Conservation (phyloP, 2,329 filamentous ascomycete genomes). For the Xylariaceae sp. region DNA sequence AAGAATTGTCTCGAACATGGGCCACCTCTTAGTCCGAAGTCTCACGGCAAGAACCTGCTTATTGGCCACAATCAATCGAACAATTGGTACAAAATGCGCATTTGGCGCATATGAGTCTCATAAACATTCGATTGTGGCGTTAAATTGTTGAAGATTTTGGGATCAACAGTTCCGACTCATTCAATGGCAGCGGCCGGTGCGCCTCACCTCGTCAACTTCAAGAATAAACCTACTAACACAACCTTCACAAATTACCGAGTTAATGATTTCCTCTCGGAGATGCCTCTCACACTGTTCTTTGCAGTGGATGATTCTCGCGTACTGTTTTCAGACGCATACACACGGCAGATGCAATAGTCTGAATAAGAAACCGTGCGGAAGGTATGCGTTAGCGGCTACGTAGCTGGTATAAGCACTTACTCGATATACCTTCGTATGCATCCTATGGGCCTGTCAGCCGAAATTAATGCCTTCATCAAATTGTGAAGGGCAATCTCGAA, state of each 20-base stretch:
- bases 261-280: background rate
- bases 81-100: too few relatives aligned
- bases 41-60: too few relatives aligned
- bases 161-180: too few relatives aligned
- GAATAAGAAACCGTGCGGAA: background rate
- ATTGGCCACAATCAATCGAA: too few relatives aligned
- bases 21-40: too few relatives aligned
- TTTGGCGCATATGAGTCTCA: too few relatives aligned
- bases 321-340: background rate
- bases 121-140: too few relatives aligned
- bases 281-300: background rate
- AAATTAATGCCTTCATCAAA: background rate
- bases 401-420: background rate
- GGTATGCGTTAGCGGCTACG: background rate
- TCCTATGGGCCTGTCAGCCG: background rate
- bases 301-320: background rate
- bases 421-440: background rate
- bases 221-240: background rate
- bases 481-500: background rate
- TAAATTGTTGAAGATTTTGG: too few relatives aligned
- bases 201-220: too few relatives aligned
- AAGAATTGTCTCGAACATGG: too few relatives aligned
- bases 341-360: background rate
- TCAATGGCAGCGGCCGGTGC: too few relatives aligned
- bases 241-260: background rate